Conservation (phyloP, 1,139 yeast genomes). For the Williopsis jadinii region DNA sequence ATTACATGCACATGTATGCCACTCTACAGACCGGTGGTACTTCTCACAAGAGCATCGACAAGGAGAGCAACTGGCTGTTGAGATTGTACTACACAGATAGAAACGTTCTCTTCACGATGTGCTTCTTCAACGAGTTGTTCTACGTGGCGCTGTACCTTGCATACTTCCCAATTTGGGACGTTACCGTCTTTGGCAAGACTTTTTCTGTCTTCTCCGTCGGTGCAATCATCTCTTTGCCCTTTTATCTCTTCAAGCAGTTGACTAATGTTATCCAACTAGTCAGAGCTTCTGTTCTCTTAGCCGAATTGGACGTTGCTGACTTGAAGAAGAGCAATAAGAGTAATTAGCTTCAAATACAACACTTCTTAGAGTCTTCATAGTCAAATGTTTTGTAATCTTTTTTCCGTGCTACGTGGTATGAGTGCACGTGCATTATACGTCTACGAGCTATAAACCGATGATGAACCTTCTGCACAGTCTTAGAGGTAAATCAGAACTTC, state of each 20-base stretch:
- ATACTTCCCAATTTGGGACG: constrained; percentile 36
- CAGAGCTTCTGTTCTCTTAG: constrained; percentile 78
- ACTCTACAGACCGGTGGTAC: constrained; percentile 72
- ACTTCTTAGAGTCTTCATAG: too few species aligned
- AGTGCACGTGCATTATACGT: too few species aligned
- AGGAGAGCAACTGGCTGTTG: constrained; percentile 63
- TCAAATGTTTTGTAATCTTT: too few species aligned
- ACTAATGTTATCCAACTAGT: constrained; percentile 85
- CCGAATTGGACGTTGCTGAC: constrained; percentile 71
- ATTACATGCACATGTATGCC: constrained; percentile 98
- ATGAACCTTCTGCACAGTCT: constrained; percentile 1
- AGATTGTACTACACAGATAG: constrained; percentile 84
- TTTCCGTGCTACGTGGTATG: too few species aligned
- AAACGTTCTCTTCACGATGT: constrained; percentile 74
- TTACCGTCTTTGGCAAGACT: constrained; percentile 33
- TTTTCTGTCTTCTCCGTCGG: constrained; percentile 62
- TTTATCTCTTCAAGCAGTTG: constrained; percentile 86
- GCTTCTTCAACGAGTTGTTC: constrained; percentile 89
- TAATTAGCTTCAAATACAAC: too few species aligned
- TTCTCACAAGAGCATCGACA: constrained; percentile 80
- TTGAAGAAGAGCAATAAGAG: constrained; percentile 6
- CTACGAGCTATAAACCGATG: not conserved
- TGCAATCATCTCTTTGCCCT: constrained; percentile 64
- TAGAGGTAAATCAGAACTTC: constrained; percentile 22
- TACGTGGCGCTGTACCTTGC: constrained; percentile 83